Percentiles rank a stretch among this genome's conserved stretches.
Conservation (phyloP, 169 alveolate species). For the Plasmodium gonderi region DNA sequence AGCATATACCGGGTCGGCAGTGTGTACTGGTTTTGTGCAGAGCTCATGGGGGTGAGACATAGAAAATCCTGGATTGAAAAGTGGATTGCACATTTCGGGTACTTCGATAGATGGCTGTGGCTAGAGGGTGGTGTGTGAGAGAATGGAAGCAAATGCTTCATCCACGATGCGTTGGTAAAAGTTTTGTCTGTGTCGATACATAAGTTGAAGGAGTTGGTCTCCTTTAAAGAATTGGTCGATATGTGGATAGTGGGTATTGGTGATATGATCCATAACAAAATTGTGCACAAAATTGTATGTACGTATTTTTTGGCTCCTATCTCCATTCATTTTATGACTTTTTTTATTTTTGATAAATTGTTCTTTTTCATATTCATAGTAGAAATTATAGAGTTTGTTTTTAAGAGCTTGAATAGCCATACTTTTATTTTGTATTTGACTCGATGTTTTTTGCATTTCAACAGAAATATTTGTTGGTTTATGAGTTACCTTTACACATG, state of each 20-base stretch:
- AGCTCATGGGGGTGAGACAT: no score
- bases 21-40: no score
- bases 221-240: slow-evolving; percentile 42
- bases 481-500: slow-evolving; percentile 93
- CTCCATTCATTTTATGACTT: slow-evolving; percentile 87
- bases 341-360: slow-evolving; percentile 9
- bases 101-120: no score
- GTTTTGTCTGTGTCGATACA: background rate
- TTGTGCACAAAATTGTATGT: slow-evolving; percentile 92
- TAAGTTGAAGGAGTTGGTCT: background rate
- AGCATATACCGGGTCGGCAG: no score
- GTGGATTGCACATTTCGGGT: no score
- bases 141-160: background rate
- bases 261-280: slow-evolving; percentile 91
- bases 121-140: no score
- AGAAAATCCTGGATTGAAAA: no score
- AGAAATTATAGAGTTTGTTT: slow-evolving; percentile 32
- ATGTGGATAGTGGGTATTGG: slow-evolving; percentile 32
- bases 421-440: slow-evolving; percentile 78
- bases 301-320: slow-evolving; percentile 90
- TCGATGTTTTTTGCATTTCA: slow-evolving; percentile 67
- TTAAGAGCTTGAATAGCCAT: slow-evolving; percentile 71
- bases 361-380: slow-evolving; percentile 34
- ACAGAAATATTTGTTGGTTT: slow-evolving; percentile 92
- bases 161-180: slow-evolving; percentile 26